phyloP scores from a whole-genome alignment of 1,139 yeast genomes.

The Blastobotrys illinoisensis region DNA sequence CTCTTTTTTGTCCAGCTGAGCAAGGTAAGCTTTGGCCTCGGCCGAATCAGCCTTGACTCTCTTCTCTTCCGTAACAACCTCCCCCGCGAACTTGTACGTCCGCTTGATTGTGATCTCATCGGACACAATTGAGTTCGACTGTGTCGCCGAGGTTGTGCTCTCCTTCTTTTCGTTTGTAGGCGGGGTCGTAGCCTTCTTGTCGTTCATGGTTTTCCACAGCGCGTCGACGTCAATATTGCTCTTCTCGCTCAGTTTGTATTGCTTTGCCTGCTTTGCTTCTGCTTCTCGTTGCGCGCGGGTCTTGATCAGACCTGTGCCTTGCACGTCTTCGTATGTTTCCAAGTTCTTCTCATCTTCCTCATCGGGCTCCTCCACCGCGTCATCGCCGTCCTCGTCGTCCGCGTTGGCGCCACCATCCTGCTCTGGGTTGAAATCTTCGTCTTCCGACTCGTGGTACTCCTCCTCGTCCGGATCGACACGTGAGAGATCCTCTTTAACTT shows the following conservation, averaged over 20 bases:
- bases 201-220: conserved; percentile 49
- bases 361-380: conserved; percentile 20
- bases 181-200: background rate
- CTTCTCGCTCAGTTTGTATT: conserved; percentile 19
- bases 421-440: conserved; percentile 57
- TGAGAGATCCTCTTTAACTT: background rate
- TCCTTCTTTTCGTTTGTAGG: background rate
- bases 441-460: conserved; percentile 55
- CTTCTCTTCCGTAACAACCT: conserved; percentile 68
- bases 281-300: conserved; percentile 49
- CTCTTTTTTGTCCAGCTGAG: conserved; percentile 14
- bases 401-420: conserved; percentile 18
- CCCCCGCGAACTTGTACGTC: conserved; percentile 87
- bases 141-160: background rate
- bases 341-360: conserved; percentile 33
- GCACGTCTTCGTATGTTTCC: conserved; percentile 39
- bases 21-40: conserved; percentile 77
- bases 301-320: conserved; percentile 51
- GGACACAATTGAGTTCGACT: background rate
- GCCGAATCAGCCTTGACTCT: conserved; percentile 72
- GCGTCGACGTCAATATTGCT: conserved; percentile 43
- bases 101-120: conserved; percentile 64
- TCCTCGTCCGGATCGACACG: conserved; percentile 16
- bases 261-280: conserved; percentile 34
- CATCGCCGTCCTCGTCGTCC: conserved; percentile 14